Evolutionary conservation across 2,329 filamentous ascomycete species (phyloP).

Genomic region (Teratosphaeriaceae sp.): DNA sequence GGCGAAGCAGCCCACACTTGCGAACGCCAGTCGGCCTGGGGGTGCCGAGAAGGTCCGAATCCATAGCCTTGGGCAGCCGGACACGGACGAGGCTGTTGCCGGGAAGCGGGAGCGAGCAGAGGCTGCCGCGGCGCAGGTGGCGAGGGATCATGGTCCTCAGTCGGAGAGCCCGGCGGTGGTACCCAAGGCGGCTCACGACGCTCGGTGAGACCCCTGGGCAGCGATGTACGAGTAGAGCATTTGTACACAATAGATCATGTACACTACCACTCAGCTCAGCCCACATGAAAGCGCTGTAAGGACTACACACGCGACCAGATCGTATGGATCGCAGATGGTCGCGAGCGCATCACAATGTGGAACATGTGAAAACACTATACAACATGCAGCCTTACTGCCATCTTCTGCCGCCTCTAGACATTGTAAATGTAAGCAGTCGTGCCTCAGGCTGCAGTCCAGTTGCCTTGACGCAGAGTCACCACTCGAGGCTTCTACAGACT

Average conservation of each 20-base stretch:
- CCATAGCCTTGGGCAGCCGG: constrained; percentile 4
- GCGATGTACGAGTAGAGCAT: constrained; percentile 3
- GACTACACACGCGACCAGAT: no score
- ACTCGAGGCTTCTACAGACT: no score
- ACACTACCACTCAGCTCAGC: constrained; percentile 6
- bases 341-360: no score
- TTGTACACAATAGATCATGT: constrained; percentile 16
- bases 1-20: neutral
- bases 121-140: constrained; percentile 27
- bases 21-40: constrained; percentile 2
- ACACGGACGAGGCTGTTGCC: constrained; percentile 11
- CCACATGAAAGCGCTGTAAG: neutral
- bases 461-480: no score
- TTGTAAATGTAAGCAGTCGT: no score
- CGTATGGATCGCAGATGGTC: no score
- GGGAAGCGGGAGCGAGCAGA: constrained; percentile 23
- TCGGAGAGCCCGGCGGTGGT: constrained; percentile 41
- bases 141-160: constrained; percentile 22
- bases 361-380: no score
- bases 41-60: constrained; percentile 18
- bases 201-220: constrained; percentile 2
- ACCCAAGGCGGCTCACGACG: constrained; percentile 46
- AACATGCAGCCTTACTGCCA: no score
- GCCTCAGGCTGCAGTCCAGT: no score
- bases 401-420: no score